Conservation (phyloP, 2,329 filamentous ascomycete genomes). For the Fusarium torulosum region DNA sequence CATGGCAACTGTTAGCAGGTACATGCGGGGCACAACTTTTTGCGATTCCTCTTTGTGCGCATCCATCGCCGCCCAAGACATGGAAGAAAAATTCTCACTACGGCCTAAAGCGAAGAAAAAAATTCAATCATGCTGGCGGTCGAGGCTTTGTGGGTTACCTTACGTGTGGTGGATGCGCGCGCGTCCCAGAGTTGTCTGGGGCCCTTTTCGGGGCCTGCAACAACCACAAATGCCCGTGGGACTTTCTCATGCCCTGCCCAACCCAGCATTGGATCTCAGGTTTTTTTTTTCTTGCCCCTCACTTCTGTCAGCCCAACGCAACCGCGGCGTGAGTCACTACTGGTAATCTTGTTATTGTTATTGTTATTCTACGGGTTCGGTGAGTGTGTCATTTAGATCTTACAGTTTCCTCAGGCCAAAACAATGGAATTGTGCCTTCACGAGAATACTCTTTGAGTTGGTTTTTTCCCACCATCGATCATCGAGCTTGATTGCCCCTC, state of each 20-base stretch:
- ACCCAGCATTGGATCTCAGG: conserved; percentile 30
- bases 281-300: conserved; percentile 42
- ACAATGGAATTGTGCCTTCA: background rate
- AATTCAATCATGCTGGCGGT: conserved; percentile 43
- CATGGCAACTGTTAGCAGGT: conserved; percentile 49
- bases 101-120: conserved; percentile 42
- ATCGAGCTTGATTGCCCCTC: conserved; percentile 46
- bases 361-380: background rate
- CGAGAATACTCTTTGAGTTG: background rate
- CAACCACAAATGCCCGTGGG: conserved; percentile 24
- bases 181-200: conserved; percentile 34
- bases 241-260: conserved; percentile 48
- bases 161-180: conserved; percentile 37
- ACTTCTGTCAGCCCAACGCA: conserved; percentile 47
- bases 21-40: conserved; percentile 44
- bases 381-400: conserved; percentile 10
- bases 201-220: conserved; percentile 32
- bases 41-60: conserved; percentile 31
- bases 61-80: conserved; percentile 31
- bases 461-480: conserved; percentile 20
- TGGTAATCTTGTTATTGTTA: background rate
- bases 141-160: conserved; percentile 40
- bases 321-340: conserved; percentile 48
- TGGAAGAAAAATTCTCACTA: conserved; percentile 45
- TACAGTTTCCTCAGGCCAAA: conserved; percentile 4